Evolutionary conservation across 176 grass and related monocot genomes (phyloP), one percentile per base, ranked within the genome.

Genomic region (Areca catechu): DNA sequence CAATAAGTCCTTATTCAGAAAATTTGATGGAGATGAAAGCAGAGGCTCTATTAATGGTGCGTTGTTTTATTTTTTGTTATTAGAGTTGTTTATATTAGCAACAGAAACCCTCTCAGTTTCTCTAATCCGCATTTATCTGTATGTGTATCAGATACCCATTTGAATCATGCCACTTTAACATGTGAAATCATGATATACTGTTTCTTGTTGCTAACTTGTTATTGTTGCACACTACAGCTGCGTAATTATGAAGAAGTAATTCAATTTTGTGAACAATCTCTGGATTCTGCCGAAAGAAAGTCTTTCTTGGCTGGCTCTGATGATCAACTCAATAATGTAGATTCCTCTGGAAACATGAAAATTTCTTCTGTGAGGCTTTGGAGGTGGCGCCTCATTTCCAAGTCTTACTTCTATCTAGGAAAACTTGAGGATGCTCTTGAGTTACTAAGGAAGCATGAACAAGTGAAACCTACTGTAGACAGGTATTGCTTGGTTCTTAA

Each of bases 21-120:
- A 85, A 75, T 68, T 74, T 91, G 48, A 88, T 97, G 86, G 76
- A 21, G 20, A 91, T 90, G 83, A 91, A 97, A 75, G 92, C 92
- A 69, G 86, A 91, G 73, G 86, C 86, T 54, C 56, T 97, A 60
- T 67, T 97, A 75, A 75, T 54, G 83, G 86, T 90, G 78, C 77
- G 56, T 29, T 56, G 6, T 52, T 68, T 12, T 66, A 27, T n/a
- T 25, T 22, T 37, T 79, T 25, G 6, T 71, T 53, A 20, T 12
- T 43, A 12, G 14, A 43, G 34, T 43, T 43, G 34, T 43, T 43
- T 43, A 43, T 43, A 43, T 43, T 9, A 43, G 34, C 34, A 10
- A 43, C 34, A 43, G 1, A 14, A 14, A 43, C 9, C 27, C 5
- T 28, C 27, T 28, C 5, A 28, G 27, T 43, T 43, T 43, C 34